Base-by-base conservation (phyloP, 78 protist species). In the Trichosphaerium sp. region DNA sequence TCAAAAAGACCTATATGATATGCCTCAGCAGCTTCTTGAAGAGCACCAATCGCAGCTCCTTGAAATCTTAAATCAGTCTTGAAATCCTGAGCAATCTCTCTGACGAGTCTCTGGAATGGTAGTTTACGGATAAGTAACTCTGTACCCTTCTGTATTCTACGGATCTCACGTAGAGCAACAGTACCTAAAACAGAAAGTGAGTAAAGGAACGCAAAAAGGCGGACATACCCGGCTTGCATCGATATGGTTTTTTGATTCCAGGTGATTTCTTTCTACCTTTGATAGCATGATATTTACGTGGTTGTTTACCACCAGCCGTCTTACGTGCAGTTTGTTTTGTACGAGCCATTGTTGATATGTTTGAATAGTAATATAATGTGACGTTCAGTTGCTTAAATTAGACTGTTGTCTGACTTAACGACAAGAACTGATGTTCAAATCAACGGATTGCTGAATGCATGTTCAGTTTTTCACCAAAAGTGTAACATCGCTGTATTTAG, bases 281-380 rank as follows among this genome's bases (percentile, higher is more conserved):
- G 69, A 75, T 70, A n/a, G n/a, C n/a, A n/a, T n/a, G 62, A 18
- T 73, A 79, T 51, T 80, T 73, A 43, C 85, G 39, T 54, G 92
- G 92, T n/a, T 87, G 92, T 81, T 90, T 90, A 60, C 91, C 95
- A 56, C 95, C 95, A 51, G 95, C 87, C 41, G 90, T 74, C 86
- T 90, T 90, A 64, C 95, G 88, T 18, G 95, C 95, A 42, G 95
- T 90, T 72, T 90, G 95, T 83, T 90, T 90, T 43, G 95, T 90
- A 40, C 95, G 90, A 43, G 95, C 95, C 95, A 90, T 88, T 63
- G n/a, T n/a, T n/a, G n/a, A n/a, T n/a, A n/a, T n/a, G n/a, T n/a
- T n/a, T n/a, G n/a, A n/a, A n/a, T n/a, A n/a, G n/a, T n/a, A n/a
- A n/a, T n/a, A n/a, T n/a, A n/a, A n/a, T n/a, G n/a, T n/a, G n/a